A percentile compares a stretch with the other conserved stretches of the same genome.
phyloP scores from a whole-genome alignment of 768 basidiomycete species.

The Paxillus involutus region DNA sequence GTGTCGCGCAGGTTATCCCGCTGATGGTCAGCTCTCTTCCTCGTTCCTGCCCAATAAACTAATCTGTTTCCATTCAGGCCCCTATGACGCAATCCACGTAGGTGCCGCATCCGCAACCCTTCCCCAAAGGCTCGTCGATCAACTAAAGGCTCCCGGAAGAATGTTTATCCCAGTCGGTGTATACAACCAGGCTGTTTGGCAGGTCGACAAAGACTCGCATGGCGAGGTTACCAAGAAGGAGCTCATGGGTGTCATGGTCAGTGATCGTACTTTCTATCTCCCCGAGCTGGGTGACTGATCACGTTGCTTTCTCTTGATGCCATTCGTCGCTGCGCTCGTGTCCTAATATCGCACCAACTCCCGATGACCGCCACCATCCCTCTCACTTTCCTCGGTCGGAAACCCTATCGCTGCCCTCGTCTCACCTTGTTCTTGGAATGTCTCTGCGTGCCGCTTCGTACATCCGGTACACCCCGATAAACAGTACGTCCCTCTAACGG shows the following conservation, averaged over 20 bases:
- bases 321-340: no score
- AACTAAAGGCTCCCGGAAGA: conserved; percentile 70
- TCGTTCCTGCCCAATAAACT: neutral
- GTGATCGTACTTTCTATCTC: conserved; percentile 25
- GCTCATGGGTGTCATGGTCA: conserved; percentile 81
- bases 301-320: neutral
- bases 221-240: conserved; percentile 64
- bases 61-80: conserved; percentile 39
- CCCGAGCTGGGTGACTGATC: conserved; percentile 12
- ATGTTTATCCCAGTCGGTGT: conserved; percentile 95
- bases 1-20: conserved; percentile 33
- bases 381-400: no score
- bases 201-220: conserved; percentile 74
- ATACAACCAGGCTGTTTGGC: conserved; percentile 57
- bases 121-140: conserved; percentile 71
- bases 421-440: no score
- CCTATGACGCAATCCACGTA: conserved; percentile 88
- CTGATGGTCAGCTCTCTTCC: conserved; percentile 27
- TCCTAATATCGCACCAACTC: no score
- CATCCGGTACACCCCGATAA: no score
- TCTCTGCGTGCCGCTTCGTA: neutral
- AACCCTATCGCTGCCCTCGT: no score
- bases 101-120: conserved; percentile 85
- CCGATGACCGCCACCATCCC: neutral
- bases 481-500: conserved; percentile 73